These are phyloP conservation scores for Astrothelium subdiscretum DNA, from an alignment of 495 filamentous ascomycete genomes.

Conservation along the genomic window DNA sequence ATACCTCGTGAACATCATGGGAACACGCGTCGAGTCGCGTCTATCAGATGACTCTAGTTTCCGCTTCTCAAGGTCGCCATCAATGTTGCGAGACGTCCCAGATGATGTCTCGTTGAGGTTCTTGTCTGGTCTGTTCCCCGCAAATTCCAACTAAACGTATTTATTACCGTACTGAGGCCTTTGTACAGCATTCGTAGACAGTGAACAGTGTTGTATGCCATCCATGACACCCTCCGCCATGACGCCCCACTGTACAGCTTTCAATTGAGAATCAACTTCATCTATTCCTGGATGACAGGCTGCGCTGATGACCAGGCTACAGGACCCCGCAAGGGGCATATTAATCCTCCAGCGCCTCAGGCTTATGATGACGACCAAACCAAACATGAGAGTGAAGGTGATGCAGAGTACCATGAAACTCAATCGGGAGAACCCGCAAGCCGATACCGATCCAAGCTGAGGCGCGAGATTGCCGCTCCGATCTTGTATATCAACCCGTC, in stretches of 20 bases:
- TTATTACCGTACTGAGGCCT: too few relatives aligned
- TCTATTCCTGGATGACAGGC: background rate
- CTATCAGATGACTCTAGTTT: too few relatives aligned
- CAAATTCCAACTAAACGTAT: too few relatives aligned
- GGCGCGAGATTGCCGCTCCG: background rate
- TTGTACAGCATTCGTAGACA: too few relatives aligned
- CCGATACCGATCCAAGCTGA: background rate
- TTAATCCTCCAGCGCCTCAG: background rate
- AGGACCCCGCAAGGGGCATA: background rate
- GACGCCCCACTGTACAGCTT: background rate
- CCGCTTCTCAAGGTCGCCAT: too few relatives aligned
- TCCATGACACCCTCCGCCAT: too few relatives aligned
- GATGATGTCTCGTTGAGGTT: too few relatives aligned
- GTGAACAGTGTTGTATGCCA: too few relatives aligned
- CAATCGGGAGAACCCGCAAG: background rate
- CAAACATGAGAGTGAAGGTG: background rate
- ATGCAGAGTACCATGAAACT: background rate
- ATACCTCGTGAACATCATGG: too few relatives aligned
- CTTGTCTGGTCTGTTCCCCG: too few relatives aligned
- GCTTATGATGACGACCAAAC: background rate
- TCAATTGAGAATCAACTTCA: background rate
- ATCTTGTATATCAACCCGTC: background rate
- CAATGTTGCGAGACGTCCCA: too few relatives aligned
- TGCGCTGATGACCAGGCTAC: constrained; percentile 1
- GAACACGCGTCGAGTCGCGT: too few relatives aligned